Evolutionary conservation across 805 yeast genomes (phyloP).

Genomic region (Candida bentonensis): DNA sequence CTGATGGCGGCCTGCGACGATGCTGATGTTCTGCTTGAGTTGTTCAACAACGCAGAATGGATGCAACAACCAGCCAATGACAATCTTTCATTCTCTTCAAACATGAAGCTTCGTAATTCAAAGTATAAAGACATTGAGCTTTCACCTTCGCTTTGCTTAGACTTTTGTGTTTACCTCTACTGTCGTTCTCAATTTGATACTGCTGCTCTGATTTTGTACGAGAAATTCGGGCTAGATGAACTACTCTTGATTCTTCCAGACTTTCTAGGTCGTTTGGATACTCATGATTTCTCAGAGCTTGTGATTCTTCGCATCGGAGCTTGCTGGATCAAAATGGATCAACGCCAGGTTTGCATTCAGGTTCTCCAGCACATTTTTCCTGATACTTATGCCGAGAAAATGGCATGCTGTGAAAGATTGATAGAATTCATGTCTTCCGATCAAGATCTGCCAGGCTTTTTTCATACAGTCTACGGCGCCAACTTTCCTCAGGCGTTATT

Average conservation of each 20-base stretch:
- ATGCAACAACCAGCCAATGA: background rate
- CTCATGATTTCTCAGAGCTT: background rate
- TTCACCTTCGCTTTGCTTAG: background rate
- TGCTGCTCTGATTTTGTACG: background rate
- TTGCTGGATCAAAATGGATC: background rate
- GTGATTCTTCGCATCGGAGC: background rate
- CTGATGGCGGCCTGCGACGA: background rate
- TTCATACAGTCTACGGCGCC: background rate
- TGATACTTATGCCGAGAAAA: too few relatives aligned
- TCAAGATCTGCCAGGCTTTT: background rate
- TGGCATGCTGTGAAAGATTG: background rate
- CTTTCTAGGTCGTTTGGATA: background rate
- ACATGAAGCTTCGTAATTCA: background rate
- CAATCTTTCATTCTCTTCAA: background rate
- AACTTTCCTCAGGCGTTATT: background rate
- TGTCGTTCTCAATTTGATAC: background rate
- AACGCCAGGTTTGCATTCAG: background rate
- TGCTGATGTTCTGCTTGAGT: background rate
- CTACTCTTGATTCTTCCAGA: background rate
- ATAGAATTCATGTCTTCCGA: background rate
- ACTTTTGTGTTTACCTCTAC: background rate
- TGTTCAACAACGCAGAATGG: background rate
- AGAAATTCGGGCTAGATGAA: background rate
- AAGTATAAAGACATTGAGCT: background rate
- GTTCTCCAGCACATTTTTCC: background rate